Evolutionary conservation across 2,329 filamentous ascomycete species (phyloP).

Genomic region (Fusarium sp.): DNA sequence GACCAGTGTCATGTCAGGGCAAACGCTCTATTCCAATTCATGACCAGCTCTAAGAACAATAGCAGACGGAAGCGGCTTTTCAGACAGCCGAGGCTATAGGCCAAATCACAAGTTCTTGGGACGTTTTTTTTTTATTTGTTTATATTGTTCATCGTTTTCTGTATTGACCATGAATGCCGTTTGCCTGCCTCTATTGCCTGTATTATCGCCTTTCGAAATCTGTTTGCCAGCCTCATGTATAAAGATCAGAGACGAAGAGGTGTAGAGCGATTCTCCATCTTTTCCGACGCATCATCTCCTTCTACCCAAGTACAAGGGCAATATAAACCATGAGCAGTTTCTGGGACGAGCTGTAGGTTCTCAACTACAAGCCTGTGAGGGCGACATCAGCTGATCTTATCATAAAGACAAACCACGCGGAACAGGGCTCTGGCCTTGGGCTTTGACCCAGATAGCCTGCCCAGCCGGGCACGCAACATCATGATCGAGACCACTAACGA

Average conservation of each 20-base stretch:
- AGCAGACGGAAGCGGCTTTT: background rate
- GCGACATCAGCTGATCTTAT: background rate
- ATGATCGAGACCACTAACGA: constrained; percentile 3
- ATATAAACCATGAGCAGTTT: background rate
- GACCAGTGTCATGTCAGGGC: no score
- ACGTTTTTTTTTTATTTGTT: background rate
- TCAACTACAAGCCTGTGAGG: background rate
- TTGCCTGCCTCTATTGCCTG: background rate
- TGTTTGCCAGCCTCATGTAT: background rate
- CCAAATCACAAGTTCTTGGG: background rate
- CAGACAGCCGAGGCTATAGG: background rate
- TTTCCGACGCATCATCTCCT: background rate
- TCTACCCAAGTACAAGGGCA: background rate
- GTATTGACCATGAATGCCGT: background rate
- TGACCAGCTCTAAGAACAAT: background rate
- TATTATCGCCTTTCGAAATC: background rate
- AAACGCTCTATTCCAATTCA: background rate
- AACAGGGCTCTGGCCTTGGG: no score
- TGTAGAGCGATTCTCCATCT: no score
- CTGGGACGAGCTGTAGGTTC: background rate
- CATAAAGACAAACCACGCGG: background rate
- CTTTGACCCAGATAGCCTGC: no score
- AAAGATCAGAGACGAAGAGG: background rate
- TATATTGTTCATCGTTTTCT: background rate
- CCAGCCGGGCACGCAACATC: background rate